These are phyloP conservation scores for Leishmania tarentolae DNA, from an alignment of 208 protist species.

Conservation along the genomic window DNA sequence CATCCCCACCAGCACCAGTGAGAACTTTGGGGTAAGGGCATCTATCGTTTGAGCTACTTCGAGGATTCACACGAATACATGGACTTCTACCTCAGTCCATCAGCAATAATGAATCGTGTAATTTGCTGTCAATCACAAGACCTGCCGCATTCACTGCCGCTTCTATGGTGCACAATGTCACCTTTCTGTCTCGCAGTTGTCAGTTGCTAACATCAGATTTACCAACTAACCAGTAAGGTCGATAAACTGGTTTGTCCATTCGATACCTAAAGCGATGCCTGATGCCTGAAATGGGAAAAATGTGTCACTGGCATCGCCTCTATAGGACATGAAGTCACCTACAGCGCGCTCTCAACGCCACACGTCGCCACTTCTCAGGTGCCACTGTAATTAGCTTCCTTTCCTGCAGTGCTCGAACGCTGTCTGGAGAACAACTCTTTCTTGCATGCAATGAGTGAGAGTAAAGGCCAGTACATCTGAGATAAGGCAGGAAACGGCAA, in stretches of 20 bases:
- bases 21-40: neutral
- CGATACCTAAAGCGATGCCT: constrained; percentile 15
- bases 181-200: neutral
- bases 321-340: neutral
- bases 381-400: constrained; percentile 41
- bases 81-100: constrained; percentile 34
- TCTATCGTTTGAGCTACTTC: neutral
- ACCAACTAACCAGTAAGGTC: constrained; percentile 13
- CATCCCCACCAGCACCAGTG: constrained; percentile 18
- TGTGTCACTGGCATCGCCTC: neutral
- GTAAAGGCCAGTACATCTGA: constrained; percentile 40
- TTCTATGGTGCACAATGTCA: constrained; percentile 27
- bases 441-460: constrained; percentile 19
- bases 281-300: constrained; percentile 11
- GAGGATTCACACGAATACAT: constrained; percentile 11
- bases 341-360: constrained; percentile 10
- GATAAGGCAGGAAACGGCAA: constrained; percentile 36
- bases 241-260: constrained; percentile 24
- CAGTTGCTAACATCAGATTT: neutral
- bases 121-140: constrained; percentile 22
- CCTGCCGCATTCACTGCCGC: constrained; percentile 28
- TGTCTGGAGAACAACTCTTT: constrained; percentile 25
- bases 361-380: neutral
- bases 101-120: constrained; percentile 42
- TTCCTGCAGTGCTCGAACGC: constrained; percentile 35